phyloP scores from a whole-genome alignment of 148 eudicot species.

The Polygonum aviculare region DNA sequence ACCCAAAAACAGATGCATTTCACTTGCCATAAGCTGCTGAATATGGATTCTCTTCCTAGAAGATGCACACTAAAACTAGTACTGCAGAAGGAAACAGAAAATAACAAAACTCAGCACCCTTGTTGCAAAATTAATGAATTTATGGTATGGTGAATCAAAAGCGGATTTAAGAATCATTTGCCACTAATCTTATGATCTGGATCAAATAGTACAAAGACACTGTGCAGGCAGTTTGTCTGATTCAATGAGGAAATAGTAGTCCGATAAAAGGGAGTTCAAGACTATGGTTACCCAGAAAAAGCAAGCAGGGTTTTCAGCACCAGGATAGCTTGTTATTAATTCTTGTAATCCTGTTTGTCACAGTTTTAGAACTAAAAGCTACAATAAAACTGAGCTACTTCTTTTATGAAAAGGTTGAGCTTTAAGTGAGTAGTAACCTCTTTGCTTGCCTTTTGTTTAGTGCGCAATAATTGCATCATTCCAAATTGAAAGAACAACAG shows the following conservation, averaged over 20 bases:
- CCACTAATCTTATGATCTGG: background rate
- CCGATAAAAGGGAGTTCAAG: background rate
- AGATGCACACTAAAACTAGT: slow-evolving; percentile 21
- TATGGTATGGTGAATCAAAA: background rate
- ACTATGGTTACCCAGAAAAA: background rate
- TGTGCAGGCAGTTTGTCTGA: slow-evolving; percentile 13
- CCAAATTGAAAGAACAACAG: background rate
- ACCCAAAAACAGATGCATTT: background rate
- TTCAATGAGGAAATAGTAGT: slow-evolving; percentile 54
- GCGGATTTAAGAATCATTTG: background rate
- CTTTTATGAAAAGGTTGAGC: too few relatives aligned
- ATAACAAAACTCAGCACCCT: background rate
- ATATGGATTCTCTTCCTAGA: slow-evolving; percentile 14
- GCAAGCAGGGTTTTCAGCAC: background rate
- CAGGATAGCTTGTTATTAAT: background rate
- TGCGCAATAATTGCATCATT: background rate
- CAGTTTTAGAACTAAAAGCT: too few relatives aligned
- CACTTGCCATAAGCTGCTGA: slow-evolving; percentile 36
- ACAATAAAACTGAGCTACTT: too few relatives aligned
- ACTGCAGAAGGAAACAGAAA: slow-evolving; percentile 25
- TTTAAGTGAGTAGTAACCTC: background rate
- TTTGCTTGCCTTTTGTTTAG: background rate
- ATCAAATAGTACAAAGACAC: background rate
- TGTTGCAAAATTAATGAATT: slow-evolving; percentile 9
- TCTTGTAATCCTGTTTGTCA: background rate